Conservation (phyloP, 129 eudicot species). For the Calendula officinalis region DNA sequence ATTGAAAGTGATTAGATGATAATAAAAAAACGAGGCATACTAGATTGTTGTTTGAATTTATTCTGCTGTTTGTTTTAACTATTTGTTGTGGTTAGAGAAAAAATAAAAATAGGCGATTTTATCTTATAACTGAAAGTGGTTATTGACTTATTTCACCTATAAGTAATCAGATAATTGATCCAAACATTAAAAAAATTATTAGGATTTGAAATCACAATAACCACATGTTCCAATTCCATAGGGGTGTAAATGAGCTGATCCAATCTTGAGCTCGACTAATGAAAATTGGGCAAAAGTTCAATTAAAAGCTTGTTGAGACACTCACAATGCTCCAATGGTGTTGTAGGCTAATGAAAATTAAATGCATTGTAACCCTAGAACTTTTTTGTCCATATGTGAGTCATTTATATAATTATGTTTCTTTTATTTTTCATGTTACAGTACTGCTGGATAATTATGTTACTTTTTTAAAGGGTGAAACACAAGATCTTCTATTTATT, state of each 20-base stretch:
- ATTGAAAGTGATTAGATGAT: background rate
- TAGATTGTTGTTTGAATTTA: too few relatives aligned
- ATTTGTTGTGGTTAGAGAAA: constrained; percentile 1
- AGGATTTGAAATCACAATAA: too few relatives aligned
- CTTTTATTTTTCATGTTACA: too few relatives aligned
- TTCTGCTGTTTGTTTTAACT: background rate
- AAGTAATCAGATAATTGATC: background rate
- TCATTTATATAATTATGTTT: too few relatives aligned
- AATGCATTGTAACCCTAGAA: constrained; percentile 95
- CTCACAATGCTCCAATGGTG: too few relatives aligned
- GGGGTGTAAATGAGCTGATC: too few relatives aligned
- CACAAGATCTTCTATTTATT: constrained; percentile 92
- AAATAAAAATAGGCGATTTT: background rate
- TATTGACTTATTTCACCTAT: background rate
- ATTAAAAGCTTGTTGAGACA: too few relatives aligned
- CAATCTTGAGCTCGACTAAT: too few relatives aligned
- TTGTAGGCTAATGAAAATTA: too few relatives aligned
- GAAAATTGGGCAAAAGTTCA: too few relatives aligned
- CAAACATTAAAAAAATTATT: constrained; percentile 1
- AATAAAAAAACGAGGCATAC: background rate
- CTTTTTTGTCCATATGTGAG: constrained; percentile 97
- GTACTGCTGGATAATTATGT: background rate
- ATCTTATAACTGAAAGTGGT: background rate
- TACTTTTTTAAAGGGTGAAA: constrained; percentile 58
- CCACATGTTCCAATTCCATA: too few relatives aligned